A percentile compares a stretch with the other conserved stretches of the same genome.
Evolutionary conservation across 2,329 filamentous ascomycete genomes (phyloP).

Genomic region (Colletotrichum spinosum): DNA sequence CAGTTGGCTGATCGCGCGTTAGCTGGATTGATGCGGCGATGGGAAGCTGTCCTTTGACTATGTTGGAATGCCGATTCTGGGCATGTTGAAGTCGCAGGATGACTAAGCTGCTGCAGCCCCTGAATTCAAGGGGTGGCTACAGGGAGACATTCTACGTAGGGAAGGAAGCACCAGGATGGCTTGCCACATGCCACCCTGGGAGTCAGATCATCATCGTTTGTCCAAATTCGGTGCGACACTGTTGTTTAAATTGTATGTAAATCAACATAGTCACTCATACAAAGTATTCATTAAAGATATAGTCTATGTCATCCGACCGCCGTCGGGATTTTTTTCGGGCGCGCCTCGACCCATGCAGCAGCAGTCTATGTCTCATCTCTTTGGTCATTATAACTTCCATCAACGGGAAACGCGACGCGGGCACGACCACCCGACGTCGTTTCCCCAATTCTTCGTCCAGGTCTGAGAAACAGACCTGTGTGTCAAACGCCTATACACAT

Average conservation of each 20-base stretch:
- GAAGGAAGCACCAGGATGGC: not conserved
- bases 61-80: slow-evolving; percentile 26
- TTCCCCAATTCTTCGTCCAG: not conserved
- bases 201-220: not conserved
- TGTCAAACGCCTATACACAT: not conserved
- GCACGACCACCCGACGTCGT: not conserved
- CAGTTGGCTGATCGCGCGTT: slow-evolving; percentile 36
- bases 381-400: slow-evolving; percentile 32
- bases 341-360: slow-evolving; percentile 17
- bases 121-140: slow-evolving; percentile 29
- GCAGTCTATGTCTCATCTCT: slow-evolving; percentile 37
- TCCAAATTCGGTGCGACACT: not conserved
- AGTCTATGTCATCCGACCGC: slow-evolving; percentile 7
- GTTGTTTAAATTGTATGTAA: not conserved
- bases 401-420: not conserved
- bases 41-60: slow-evolving; percentile 33
- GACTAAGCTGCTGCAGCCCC: slow-evolving; percentile 33
- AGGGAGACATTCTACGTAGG: slow-evolving; percentile 5
- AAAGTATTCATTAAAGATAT: slow-evolving; percentile 32
- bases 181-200: not conserved
- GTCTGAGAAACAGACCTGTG: too few species aligned
- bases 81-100: slow-evolving; percentile 19
- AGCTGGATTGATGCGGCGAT: slow-evolving; percentile 1
- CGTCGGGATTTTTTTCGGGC: not conserved
- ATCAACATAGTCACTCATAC: not conserved